A percentile compares a stretch with the other conserved stretches of the same genome.
Evolutionary conservation across 139 green algal species (phyloP).

Genomic region (Zygnema circumcarinatum): DNA sequence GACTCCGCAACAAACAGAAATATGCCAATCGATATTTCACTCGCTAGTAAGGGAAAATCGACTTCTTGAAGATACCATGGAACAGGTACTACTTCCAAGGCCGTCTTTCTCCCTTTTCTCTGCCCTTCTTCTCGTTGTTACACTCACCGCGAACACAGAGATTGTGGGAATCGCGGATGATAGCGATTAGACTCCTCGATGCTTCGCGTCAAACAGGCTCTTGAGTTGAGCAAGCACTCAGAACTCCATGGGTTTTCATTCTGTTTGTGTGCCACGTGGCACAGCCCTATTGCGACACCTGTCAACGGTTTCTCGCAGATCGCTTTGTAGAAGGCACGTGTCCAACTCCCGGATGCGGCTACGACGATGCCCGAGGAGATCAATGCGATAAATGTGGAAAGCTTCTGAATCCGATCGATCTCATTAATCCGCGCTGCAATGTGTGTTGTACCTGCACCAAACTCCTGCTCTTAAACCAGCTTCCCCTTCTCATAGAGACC

Average conservation of each 20-base stretch:
- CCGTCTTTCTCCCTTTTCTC: background rate
- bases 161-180: no score
- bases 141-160: no score
- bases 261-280: no score
- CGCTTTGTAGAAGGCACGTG: conserved; percentile 93
- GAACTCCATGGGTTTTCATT: no score
- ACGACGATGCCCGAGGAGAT: conserved; percentile 86
- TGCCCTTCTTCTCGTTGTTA: background rate
- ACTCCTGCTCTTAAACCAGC: no score
- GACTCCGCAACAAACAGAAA: conserved; percentile 78
- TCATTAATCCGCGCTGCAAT: conserved; percentile 91
- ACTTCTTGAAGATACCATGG: conserved; percentile 59
- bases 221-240: no score
- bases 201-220: no score
- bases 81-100: conserved; percentile 40
- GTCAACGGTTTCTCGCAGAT: conserved; percentile 93
- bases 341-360: conserved; percentile 92
- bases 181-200: no score
- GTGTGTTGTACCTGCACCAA: no score
- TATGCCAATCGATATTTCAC: conserved; percentile 69
- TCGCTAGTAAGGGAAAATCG: conserved; percentile 10
- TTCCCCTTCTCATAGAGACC: no score
- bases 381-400: conserved; percentile 92
- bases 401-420: conserved; percentile 92
- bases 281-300: conserved; percentile 86